Evolutionary conservation across 331 rosid genomes (phyloP).

Genomic region (Ulmus americana): DNA sequence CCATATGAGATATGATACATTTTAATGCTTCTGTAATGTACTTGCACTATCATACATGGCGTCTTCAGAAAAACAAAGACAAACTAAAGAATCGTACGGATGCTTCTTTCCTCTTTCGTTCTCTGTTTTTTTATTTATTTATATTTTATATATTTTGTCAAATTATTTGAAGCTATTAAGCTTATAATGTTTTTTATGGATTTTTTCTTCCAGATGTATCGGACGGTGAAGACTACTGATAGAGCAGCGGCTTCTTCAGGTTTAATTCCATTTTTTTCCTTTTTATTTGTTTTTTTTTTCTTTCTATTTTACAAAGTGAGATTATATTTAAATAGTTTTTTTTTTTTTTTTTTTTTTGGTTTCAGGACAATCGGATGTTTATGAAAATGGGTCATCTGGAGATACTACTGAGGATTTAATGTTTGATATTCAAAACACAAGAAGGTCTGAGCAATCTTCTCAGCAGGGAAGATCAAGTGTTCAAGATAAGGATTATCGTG

Average conservation of each 20-base stretch:
- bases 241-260: slow-evolving; percentile 95
- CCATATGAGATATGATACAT: neutral
- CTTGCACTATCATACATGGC: slow-evolving; percentile 24
- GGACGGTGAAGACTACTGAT: slow-evolving; percentile 97
- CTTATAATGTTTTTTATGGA: no score
- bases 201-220: slow-evolving; percentile 58
- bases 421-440: slow-evolving; percentile 66
- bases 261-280: slow-evolving; percentile 15
- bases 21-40: slow-evolving; percentile 42
- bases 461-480: slow-evolving; percentile 54
- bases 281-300: neutral
- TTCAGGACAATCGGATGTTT: slow-evolving; percentile 73
- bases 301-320: neutral
- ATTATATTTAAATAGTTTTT: neutral
- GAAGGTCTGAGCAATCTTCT: slow-evolving; percentile 49
- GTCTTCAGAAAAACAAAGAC: slow-evolving; percentile 3
- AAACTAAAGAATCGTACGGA: neutral
- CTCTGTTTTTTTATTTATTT: neutral
- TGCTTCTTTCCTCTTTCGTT: slow-evolving; percentile 8
- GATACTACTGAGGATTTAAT: slow-evolving; percentile 85
- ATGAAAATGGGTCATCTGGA: slow-evolving; percentile 94
- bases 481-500: slow-evolving; percentile 57
- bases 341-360: neutral
- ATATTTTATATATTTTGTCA: neutral
- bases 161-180: neutral